Base-by-base conservation (phyloP, 192 early-diverging fungal genomes). In the Lunasporangiospora selenospora region DNA sequence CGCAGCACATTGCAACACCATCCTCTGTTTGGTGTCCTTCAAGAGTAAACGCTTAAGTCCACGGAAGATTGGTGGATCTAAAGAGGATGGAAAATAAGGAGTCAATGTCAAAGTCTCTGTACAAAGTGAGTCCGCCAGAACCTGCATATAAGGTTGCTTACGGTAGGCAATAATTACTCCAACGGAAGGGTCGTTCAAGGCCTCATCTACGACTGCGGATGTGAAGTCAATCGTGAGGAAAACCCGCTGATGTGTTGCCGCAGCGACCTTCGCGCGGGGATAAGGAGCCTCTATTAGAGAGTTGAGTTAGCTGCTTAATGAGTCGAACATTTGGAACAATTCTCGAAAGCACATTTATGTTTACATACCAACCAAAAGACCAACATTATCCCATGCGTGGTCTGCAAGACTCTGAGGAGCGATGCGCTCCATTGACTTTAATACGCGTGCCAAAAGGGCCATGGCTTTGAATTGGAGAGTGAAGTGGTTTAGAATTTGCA, bases 151-250 rank as follows among this genome's bases (percentile, higher is more conserved):
- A 15, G 24, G 16, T 27, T 6, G n/a, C 58, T 29, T 57, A 71
- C 67, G 95, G 77, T 98, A 98, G 21, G 94, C 80, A 18, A 98
- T 85, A 62, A 98, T 94, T 3, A 94, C 86, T 21, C 93, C 96
- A 6, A 97, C 84, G 3, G 58, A 70, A 1, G 87, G 84, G 77
- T 94, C 91, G 11, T 80, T 64, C 10, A 93, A 54, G 9, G 89
- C 92, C 58, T 95, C 95, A 19, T 90, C 80, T 16, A 93, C 76
- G 5, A 91, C 90, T 19, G 81, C 75, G 18, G 90, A 65, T 3
- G 94, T 94, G 58, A 98, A 85, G 50, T 98, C 95, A 69, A 97
- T 97, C 2, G 95, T 97, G 55, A 96, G 69, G 75, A 98, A 92
- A 9, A 98, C 89, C 31, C 81, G 81, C 65, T 69, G 85, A 33